Evolutionary conservation across 176 grass and related monocot species (phyloP).

Genomic region (Hordeum marinum): DNA sequence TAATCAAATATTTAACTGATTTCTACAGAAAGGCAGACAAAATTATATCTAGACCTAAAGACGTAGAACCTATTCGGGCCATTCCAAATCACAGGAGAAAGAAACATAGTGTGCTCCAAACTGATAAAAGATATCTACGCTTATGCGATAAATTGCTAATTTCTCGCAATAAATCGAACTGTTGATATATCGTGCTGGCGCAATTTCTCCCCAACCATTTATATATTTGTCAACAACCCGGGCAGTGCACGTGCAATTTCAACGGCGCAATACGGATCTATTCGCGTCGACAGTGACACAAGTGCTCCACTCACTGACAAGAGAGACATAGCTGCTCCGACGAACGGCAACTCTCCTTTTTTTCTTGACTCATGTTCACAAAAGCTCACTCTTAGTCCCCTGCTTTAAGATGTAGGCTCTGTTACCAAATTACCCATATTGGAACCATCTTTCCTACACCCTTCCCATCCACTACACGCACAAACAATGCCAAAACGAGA

Average conservation of each 20-base stretch:
- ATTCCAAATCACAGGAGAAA: background rate
- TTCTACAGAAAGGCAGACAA: no score
- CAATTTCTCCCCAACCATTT: background rate
- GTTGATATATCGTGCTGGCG: background rate
- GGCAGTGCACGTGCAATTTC: background rate
- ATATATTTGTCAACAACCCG: background rate
- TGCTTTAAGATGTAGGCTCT: background rate
- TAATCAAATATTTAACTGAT: no score
- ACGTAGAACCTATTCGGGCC: no score
- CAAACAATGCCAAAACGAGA: conserved; percentile 11
- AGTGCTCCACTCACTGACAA: background rate
- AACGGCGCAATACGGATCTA: background rate
- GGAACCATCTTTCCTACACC: background rate
- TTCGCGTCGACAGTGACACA: conserved; percentile 17
- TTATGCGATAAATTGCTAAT: background rate
- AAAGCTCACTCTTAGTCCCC: background rate
- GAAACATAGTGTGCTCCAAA: background rate
- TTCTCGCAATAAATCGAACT: conserved; percentile 19
- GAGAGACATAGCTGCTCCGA: background rate
- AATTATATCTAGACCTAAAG: no score
- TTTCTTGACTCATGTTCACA: conserved; percentile 21
- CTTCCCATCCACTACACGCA: background rate
- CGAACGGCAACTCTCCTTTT: background rate
- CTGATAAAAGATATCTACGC: background rate
- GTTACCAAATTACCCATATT: background rate